A percentile compares a stretch with the other conserved stretches of the same genome.
Evolutionary conservation across 192 early-diverging fungal genomes (phyloP).

Genomic region (Geranomyces variabilis): DNA sequence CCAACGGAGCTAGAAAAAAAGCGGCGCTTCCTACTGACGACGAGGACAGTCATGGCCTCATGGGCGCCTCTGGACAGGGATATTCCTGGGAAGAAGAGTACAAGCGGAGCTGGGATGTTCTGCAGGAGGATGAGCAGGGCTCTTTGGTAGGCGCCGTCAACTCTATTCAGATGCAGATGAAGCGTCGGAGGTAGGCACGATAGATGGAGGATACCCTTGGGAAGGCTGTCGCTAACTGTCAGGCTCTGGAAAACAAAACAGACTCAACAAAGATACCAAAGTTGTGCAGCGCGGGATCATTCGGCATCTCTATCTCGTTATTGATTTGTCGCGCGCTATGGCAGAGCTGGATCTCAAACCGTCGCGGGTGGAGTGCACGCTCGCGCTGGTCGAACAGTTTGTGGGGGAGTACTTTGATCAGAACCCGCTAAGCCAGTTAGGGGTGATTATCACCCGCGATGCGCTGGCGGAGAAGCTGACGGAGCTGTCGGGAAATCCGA

Average conservation of each 20-base stretch:
- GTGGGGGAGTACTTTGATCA: constrained; percentile 92
- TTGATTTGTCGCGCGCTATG: constrained; percentile 87
- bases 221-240: not conserved
- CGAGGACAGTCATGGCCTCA: constrained; percentile 23
- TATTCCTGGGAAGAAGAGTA: constrained; percentile 97
- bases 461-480: constrained; percentile 83
- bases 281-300: constrained; percentile 54
- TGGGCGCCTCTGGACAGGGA: constrained; percentile 49
- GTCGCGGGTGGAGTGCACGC: constrained; percentile 74
- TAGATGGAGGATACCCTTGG: no score
- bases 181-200: constrained; percentile 59
- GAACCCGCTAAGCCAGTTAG: constrained; percentile 90
- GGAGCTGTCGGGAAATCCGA: constrained; percentile 81
- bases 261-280: constrained; percentile 28
- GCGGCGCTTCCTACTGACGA: constrained; percentile 12
- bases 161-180: constrained; percentile 66
- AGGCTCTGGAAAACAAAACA: not conserved
- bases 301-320: constrained; percentile 76
- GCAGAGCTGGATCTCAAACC: constrained; percentile 83
- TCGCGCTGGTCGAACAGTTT: constrained; percentile 70
- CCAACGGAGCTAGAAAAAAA: not conserved
- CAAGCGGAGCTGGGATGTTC: constrained; percentile 89
- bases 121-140: constrained; percentile 66
- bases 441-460: constrained; percentile 81
- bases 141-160: constrained; percentile 75